Evolutionary conservation across 2,329 filamentous ascomycete species (phyloP).

Genomic region (Dactylellina parvicollis): DNA sequence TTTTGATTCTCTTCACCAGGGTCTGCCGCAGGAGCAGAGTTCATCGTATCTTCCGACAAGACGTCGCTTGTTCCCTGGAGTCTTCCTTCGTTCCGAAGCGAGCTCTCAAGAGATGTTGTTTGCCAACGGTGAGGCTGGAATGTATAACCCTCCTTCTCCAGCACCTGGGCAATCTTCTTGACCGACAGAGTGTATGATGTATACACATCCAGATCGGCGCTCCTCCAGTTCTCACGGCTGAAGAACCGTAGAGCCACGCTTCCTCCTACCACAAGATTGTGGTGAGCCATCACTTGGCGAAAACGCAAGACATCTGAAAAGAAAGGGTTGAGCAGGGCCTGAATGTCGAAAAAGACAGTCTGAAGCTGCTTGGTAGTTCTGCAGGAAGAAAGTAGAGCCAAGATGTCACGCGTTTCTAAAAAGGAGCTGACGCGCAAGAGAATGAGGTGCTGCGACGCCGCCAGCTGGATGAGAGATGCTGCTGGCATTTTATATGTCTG

Average conservation of each 20-base stretch:
- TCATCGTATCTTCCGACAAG: neutral
- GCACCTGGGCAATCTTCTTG: neutral
- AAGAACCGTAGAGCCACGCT: conserved; percentile 19
- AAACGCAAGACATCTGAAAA: conserved; percentile 1
- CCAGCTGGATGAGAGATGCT: no score
- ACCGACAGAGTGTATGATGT: neutral
- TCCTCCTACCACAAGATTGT: conserved; percentile 12
- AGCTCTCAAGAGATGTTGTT: neutral
- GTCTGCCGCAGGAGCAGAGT: no score
- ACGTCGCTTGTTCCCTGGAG: neutral
- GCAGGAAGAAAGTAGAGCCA: conserved; percentile 14
- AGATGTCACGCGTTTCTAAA: no score
- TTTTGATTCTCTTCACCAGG: no score
- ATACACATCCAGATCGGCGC: conserved; percentile 14
- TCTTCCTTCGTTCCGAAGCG: neutral
- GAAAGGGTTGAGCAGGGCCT: neutral
- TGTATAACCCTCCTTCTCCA: neutral
- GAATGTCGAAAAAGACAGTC: neutral
- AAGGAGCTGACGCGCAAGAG: no score
- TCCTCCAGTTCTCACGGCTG: conserved; percentile 7
- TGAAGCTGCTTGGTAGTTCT: neutral
- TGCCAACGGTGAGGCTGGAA: conserved; percentile 14
- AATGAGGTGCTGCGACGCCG: no score
- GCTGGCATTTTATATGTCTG: no score
- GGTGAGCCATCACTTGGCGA: conserved; percentile 14